A percentile compares a stretch with the other conserved stretches of the same genome.
Evolutionary conservation across 2,329 filamentous ascomycete species (phyloP).

Genomic region (Neofusicoccum kwambonambiense): DNA sequence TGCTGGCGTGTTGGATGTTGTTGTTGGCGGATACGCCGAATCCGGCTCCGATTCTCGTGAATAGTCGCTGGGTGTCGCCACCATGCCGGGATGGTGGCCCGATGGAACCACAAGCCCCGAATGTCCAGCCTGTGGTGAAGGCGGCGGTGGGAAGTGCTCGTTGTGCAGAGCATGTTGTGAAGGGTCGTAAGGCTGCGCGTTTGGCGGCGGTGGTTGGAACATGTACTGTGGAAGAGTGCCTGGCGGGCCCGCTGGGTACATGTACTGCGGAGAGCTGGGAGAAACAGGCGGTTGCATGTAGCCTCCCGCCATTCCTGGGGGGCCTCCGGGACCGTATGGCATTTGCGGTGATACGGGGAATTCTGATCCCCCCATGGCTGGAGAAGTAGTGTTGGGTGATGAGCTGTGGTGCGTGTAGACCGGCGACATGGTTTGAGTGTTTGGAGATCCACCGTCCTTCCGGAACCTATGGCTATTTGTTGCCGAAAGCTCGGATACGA

Average conservation of each 20-base stretch:
- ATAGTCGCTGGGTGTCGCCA: slow-evolving; percentile 20
- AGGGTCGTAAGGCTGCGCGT: slow-evolving; percentile 25
- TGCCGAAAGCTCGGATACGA: slow-evolving; percentile 24
- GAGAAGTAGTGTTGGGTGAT: not conserved
- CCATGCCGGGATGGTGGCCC: slow-evolving; percentile 20
- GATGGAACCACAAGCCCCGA: slow-evolving; percentile 11
- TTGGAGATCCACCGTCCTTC: not conserved
- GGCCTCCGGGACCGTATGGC: slow-evolving; percentile 4
- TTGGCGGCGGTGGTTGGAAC: slow-evolving; percentile 22
- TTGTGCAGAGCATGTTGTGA: slow-evolving; percentile 22
- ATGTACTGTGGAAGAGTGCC: slow-evolving; percentile 22
- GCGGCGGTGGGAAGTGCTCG: slow-evolving; percentile 22
- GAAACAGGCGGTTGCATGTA: slow-evolving; percentile 15
- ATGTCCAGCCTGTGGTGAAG: slow-evolving; percentile 17
- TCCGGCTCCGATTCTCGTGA: slow-evolving; percentile 18
- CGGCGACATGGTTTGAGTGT: not conserved
- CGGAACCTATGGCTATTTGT: slow-evolving; percentile 21
- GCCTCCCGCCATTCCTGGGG: not conserved
- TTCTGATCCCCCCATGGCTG: not conserved
- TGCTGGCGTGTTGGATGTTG: slow-evolving; percentile 30
- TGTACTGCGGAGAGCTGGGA: slow-evolving; percentile 18
- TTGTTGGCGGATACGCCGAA: slow-evolving; percentile 20
- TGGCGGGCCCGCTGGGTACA: slow-evolving; percentile 5
- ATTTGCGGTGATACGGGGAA: slow-evolving; percentile 13
- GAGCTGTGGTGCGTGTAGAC: slow-evolving; percentile 19